Percentiles rank a stretch among this genome's conserved stretches.
These are phyloP conservation scores for Boletus barrowsii DNA, from an alignment of 768 basidiomycete genomes.

Conservation along the genomic window DNA sequence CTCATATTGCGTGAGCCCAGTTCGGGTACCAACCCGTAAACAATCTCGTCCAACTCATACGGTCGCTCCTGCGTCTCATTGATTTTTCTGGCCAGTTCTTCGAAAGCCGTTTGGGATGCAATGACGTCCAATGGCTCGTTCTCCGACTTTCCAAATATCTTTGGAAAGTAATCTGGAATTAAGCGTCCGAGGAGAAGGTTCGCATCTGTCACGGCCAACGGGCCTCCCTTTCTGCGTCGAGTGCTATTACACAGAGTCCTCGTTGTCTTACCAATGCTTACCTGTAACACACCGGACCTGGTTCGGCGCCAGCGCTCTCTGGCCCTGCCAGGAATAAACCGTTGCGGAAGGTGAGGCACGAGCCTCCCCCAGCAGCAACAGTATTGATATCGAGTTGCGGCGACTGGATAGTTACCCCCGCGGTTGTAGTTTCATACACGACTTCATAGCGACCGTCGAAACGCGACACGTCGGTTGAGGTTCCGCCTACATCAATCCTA, in stretches of 20 bases:
- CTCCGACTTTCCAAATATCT: conserved; percentile 90
- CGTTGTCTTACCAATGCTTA: conserved; percentile 28
- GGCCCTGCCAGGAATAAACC: conserved; percentile 91
- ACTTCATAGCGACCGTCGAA: conserved; percentile 90
- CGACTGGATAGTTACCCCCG: conserved; percentile 87
- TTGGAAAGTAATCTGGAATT: conserved; percentile 88
- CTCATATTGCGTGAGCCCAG: not conserved
- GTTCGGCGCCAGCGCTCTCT: conserved; percentile 90
- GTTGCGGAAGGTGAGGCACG: conserved; percentile 83
- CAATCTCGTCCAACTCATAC: conserved; percentile 76
- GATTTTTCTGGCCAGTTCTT: conserved; percentile 64
- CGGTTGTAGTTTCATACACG: conserved; percentile 94
- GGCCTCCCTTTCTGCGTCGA: conserved; percentile 74
- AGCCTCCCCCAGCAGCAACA: conserved; percentile 93
- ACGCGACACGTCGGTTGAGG: conserved; percentile 92
- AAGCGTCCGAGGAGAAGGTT: conserved; percentile 88
- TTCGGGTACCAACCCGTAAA: conserved; percentile 64
- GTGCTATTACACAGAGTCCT: not conserved
- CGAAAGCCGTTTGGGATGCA: conserved; percentile 67
- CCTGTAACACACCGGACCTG: conserved; percentile 91
- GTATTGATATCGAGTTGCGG: conserved; percentile 96
- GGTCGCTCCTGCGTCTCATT: conserved; percentile 60
- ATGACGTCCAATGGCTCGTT: conserved; percentile 78
- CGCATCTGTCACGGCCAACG: conserved; percentile 89
- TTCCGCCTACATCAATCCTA: conserved; percentile 91